Evolutionary conservation across 2,329 filamentous ascomycete species (phyloP), one percentile per base, ranked within the genome.

Genomic region (Hymenoscyphus fructigenus): DNA sequence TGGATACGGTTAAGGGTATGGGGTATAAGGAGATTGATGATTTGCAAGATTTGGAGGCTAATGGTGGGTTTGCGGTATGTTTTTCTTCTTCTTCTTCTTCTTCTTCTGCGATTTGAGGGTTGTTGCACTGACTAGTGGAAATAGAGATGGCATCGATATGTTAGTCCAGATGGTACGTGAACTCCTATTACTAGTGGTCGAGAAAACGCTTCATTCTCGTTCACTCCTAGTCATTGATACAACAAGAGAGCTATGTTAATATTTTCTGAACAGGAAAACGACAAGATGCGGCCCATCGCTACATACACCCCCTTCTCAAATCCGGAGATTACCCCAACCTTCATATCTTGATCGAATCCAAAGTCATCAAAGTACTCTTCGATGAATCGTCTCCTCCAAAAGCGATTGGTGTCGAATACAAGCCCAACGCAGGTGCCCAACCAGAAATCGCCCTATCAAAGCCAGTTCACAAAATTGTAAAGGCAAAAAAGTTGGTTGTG

Each of bases 381-480:
- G 79, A 84, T 3, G 77, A 79, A 2, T 80, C 78, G 29, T 70
- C 71, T 23, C 73, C 73, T 26, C 85, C 80, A 53, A 74, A 78
- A 47, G 88, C 88, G 2, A 77, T 81, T 0, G 88, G 87, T 0
- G 81, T 91, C 1, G 84, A 89, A 69, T 87, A 84, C 67, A 79
- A 82, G 23, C 81, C 82, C 32, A 84, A 81, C 67, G 75, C 78
- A 15, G 76, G 76, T 2, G 79, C 79, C 69, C 77, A 82, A 62
- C 77, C 75, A 32, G 60, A 64, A 3, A 56, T 73, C 20, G 64
- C 71, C 23, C 68, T 73, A 62, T 66, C 71, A 63, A 74, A 75
- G 68, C 70, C 73, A 36, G 34, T 73, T 17, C 70, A 72, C 58
- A 73, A 74, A 29, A 77, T 70, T 0, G 75, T 88, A 20, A 79